phyloP scores from a whole-genome alignment of 495 filamentous ascomycete genomes.

The Tuber brumale region DNA sequence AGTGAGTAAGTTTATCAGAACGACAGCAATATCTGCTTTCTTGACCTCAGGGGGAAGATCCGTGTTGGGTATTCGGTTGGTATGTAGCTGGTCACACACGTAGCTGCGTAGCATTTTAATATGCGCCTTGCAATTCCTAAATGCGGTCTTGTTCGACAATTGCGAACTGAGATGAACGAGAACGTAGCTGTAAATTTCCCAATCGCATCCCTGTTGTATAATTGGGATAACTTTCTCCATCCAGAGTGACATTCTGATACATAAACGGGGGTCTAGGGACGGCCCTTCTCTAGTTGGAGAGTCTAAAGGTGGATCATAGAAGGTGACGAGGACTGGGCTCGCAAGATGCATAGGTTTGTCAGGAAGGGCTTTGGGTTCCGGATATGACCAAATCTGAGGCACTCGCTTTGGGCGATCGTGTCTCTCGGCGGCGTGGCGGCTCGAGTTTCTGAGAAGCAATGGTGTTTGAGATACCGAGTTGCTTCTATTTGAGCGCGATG shows the following conservation, averaged over 20 bases:
- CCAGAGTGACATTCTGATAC: constrained; percentile 66
- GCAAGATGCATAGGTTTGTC: constrained; percentile 41
- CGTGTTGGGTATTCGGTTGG: constrained; percentile 65
- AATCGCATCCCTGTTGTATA: constrained; percentile 71
- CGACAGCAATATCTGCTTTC: constrained; percentile 79
- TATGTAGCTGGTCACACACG: constrained; percentile 73
- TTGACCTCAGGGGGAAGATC: constrained; percentile 67
- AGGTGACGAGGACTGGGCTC: constrained; percentile 43
- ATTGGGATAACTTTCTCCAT: constrained; percentile 66
- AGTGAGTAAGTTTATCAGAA: constrained; percentile 74
- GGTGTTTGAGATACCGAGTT: constrained; percentile 36
- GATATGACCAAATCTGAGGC: constrained; percentile 37
- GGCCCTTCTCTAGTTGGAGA: constrained; percentile 45
- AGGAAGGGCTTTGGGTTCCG: constrained; percentile 35
- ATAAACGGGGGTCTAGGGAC: constrained; percentile 41
- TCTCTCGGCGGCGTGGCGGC: constrained; percentile 21
- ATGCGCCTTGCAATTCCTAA: constrained; percentile 61
- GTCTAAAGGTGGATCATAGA: constrained; percentile 38
- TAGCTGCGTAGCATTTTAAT: constrained; percentile 69
- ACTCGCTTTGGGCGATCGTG: constrained; percentile 23
- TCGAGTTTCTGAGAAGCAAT: constrained; percentile 26
- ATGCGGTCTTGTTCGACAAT: constrained; percentile 81
- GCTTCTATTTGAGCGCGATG: constrained; percentile 37
- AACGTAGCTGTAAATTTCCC: constrained; percentile 91
- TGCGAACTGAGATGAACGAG: constrained; percentile 82